Conservation (phyloP, 345 rosid genomes). For the Eucalyptus sp. region DNA sequence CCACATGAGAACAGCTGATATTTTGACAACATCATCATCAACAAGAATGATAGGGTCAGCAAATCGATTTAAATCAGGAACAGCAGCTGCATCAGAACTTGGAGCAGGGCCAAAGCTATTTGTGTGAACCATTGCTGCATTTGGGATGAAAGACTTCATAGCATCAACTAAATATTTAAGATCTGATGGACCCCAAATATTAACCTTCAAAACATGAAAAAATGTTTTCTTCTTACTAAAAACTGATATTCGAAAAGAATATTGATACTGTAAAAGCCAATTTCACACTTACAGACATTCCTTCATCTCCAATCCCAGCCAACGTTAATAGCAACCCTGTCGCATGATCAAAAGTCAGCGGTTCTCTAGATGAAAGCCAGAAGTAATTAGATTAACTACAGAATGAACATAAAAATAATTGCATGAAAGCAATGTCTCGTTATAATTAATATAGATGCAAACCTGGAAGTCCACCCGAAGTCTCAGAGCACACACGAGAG, state of each 20-base stretch:
- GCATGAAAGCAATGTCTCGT: background rate
- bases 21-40: constrained; percentile 71
- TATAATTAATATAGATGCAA: background rate
- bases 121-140: constrained; percentile 95
- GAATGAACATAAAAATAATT: background rate
- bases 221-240: background rate
- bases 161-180: constrained; percentile 79
- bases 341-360: background rate
- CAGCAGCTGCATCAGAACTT: constrained; percentile 20
- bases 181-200: constrained; percentile 98
- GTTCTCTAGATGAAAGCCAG: background rate
- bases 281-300: constrained; percentile 65
- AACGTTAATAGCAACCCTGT: constrained; percentile 80
- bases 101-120: constrained; percentile 53
- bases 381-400: background rate
- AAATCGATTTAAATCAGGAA: constrained; percentile 16
- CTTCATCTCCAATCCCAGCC: constrained; percentile 93
- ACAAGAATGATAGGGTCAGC: constrained; percentile 50
- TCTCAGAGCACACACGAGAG: constrained; percentile 96
- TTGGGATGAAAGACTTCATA: constrained; percentile 89
- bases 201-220: constrained; percentile 40
- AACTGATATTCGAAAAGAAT: background rate
- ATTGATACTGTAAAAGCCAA: background rate
- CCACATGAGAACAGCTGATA: constrained; percentile 59
- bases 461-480: constrained; percentile 98